Evolutionary conservation across 768 basidiomycete genomes (phyloP), one percentile per base, ranked within the genome.

Genomic region (Tylopilus vinaceipallidus): DNA sequence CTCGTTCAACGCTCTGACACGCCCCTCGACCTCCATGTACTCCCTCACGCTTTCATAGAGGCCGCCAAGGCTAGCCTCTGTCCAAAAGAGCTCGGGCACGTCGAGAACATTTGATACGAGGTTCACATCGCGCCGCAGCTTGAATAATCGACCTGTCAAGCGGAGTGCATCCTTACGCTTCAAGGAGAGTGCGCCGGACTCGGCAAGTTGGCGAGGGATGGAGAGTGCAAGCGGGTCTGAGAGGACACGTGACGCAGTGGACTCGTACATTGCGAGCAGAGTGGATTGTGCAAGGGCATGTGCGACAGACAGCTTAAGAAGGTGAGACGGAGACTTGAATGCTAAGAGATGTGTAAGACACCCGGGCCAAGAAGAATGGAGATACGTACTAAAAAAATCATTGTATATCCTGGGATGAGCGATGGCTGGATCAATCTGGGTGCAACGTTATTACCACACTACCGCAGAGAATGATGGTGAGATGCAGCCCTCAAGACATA

Each of bases 241-340:
- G n/a, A 95, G 79, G 9, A 92, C 87, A 3, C 77, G 80, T 52
- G 84, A 81, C 20, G 92, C 84, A 38, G 77, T 81, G 3, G 85
- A 75, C 68, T 98, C 95, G 62, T 91, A 95, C 56, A 84, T 84
- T 4, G 89, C 91, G 5, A 98, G 80, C 17, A 97, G 84, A 0
- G 93, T 95, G 1, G 92, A 95, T 67, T 98, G 95, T 3, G 93
- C 95, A 20, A 97, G 80, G 3, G 93, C 95, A 55, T 98, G 95
- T 0, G 95, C 82, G 45, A 98, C 84, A n/a, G 94, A 94, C 16
- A 98, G 78, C 60, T 94, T 91, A 38, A 92, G 83, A 34, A 94
- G 81, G 60, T 92, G 91, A 0, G 93, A 95, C 22, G 84, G 87
- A 1, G 90, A 88, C 72, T 94, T 95, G 63, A 97, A 86, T 4